phyloP scores from a whole-genome alignment of 2,329 filamentous ascomycete genomes.

The Fusarium ambrosium region DNA sequence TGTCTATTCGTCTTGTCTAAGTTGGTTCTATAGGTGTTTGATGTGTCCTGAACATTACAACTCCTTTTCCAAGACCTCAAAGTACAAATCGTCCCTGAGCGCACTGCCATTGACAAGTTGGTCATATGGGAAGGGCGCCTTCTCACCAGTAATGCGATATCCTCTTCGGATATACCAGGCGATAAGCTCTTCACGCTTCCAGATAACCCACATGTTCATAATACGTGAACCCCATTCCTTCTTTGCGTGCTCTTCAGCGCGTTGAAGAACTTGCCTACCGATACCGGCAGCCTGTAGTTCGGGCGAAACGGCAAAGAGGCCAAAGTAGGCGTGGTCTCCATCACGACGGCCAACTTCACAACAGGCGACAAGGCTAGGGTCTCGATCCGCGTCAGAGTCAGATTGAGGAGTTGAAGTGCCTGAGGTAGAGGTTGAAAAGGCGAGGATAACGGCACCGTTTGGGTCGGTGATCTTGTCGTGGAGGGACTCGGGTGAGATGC shows the following conservation, averaged over 20 bases:
- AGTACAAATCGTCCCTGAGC: conserved; percentile 60
- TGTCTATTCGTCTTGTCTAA: not conserved
- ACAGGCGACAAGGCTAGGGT: conserved; percentile 54
- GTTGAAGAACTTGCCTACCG: conserved; percentile 56
- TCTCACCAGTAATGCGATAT: conserved; percentile 56
- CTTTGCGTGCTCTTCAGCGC: conserved; percentile 57
- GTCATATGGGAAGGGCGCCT: conserved; percentile 58
- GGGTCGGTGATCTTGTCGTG: conserved; percentile 57
- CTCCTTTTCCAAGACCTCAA: conserved; percentile 58
- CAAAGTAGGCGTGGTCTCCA: conserved; percentile 57
- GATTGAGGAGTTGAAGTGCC: conserved; percentile 24
- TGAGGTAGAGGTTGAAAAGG: conserved; percentile 25
- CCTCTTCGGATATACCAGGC: conserved; percentile 61
- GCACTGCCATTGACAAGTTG: conserved; percentile 53
- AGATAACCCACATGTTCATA: conserved; percentile 62
- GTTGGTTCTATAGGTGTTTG: not conserved
- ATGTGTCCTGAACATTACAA: conserved; percentile 28
- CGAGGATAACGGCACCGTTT: conserved; percentile 54
- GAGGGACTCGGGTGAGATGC: conserved; percentile 56
- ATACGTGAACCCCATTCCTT: conserved; percentile 48
- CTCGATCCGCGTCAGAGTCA: conserved; percentile 33
- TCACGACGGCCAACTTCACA: conserved; percentile 56
- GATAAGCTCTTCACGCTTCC: conserved; percentile 59
- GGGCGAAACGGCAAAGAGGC: conserved; percentile 63
- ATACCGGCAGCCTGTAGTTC: conserved; percentile 58